Evolutionary conservation across 1,284 basidiomycete species (phyloP).

Genomic region (Ustilago esculenta): DNA sequence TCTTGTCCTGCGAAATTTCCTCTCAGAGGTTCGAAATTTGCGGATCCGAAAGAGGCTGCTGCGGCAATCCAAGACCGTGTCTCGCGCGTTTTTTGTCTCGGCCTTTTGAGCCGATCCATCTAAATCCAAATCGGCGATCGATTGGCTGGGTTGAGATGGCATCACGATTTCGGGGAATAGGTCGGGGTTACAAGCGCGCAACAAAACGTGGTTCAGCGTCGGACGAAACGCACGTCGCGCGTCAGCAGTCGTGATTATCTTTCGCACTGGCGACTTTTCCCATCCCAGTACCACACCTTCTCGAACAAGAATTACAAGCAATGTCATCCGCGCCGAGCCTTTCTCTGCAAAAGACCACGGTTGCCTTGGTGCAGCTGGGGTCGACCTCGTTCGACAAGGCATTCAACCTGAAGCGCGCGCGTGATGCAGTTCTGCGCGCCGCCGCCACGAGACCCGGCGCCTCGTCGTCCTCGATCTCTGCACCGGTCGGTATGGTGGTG

Average conservation of each 20-base stretch:
- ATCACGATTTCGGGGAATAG: too few relatives aligned
- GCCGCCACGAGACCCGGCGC: conserved; percentile 20
- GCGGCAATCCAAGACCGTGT: conserved; percentile 10
- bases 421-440: conserved; percentile 43
- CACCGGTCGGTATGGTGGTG: conserved; percentile 57
- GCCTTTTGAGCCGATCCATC: too few relatives aligned
- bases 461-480: conserved; percentile 15
- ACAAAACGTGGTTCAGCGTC: too few relatives aligned
- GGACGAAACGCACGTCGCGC: too few relatives aligned
- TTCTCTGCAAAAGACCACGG: conserved; percentile 42
- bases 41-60: conserved; percentile 30
- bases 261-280: too few relatives aligned
- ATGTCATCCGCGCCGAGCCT: conserved; percentile 42
- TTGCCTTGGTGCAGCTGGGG: conserved; percentile 63
- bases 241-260: too few relatives aligned
- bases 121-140: too few relatives aligned
- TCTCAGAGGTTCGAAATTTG: conserved; percentile 1
- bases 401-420: conserved; percentile 58
- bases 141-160: too few relatives aligned
- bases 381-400: conserved; percentile 59
- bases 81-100: too few relatives aligned
- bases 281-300: too few relatives aligned
- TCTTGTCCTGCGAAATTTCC: not conserved
- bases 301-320: conserved; percentile 1
- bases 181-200: too few relatives aligned